Conservation (phyloP, 257 asterid species). For the Ilex aquifolium region DNA sequence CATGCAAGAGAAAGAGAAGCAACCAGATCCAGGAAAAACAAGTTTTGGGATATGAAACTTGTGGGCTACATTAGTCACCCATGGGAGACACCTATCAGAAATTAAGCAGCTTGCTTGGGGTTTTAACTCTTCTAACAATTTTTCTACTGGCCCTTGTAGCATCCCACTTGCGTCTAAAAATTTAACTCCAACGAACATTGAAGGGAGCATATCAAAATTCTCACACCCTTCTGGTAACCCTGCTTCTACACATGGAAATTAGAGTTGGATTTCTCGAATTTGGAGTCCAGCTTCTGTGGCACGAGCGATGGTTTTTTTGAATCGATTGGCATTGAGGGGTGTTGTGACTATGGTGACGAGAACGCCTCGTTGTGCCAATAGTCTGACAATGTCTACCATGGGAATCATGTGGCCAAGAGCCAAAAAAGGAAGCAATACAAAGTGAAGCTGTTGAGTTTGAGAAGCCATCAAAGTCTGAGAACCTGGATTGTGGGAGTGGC, state of each 20-base stretch:
- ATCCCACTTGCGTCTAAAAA: conserved; percentile 30
- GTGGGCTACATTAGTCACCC: conserved; percentile 31
- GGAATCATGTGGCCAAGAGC: conserved; percentile 56
- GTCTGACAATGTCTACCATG: conserved; percentile 34
- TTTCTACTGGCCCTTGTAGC: conserved; percentile 32
- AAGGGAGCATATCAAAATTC: conserved; percentile 35
- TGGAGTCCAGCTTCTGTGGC: conserved; percentile 22
- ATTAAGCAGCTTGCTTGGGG: conserved; percentile 45
- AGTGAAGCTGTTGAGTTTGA: conserved; percentile 30
- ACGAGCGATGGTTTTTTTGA: conserved; percentile 13
- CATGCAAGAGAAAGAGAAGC: neutral
- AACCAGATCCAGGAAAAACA: conserved; percentile 14
- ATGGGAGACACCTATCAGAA: conserved; percentile 27
- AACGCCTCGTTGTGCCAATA: conserved; percentile 33
- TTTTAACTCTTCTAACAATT: conserved; percentile 21
- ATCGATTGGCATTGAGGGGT: conserved; percentile 28
- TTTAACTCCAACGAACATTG: conserved; percentile 7
- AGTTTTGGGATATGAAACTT: conserved; percentile 37
- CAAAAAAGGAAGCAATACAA: conserved; percentile 45
- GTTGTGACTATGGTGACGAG: conserved; percentile 38
- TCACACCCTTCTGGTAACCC: conserved; percentile 53
- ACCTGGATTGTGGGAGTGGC: too few species aligned
- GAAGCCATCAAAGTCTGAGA: conserved; percentile 22
- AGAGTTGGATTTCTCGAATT: conserved; percentile 22
- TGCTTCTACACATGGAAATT: conserved; percentile 29